Conservation (phyloP, 345 rosid genomes). For the Rhodomyrtus tomentosa region DNA sequence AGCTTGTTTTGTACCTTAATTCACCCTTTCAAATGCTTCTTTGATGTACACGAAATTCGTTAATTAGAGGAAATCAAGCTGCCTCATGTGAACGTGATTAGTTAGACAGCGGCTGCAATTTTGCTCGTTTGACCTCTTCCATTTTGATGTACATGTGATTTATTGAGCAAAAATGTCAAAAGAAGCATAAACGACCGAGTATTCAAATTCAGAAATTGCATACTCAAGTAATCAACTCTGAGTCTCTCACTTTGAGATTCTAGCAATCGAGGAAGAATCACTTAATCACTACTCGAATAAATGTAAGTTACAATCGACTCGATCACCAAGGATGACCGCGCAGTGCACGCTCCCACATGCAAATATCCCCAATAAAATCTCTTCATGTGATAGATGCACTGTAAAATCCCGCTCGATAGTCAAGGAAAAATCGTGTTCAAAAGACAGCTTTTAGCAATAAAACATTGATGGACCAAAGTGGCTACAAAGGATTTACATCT, state of each 20-base stretch:
- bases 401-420: background rate
- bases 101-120: background rate
- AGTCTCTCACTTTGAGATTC: background rate
- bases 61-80: background rate
- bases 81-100: background rate
- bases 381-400: background rate
- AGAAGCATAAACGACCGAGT: background rate
- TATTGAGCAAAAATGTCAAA: too few species aligned
- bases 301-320: background rate
- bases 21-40: background rate
- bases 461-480: background rate
- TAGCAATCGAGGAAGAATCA: background rate
- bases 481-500: background rate
- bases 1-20: background rate
- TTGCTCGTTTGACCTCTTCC: background rate
- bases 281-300: background rate
- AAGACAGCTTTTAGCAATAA: background rate
- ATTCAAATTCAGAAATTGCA: background rate
- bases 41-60: background rate
- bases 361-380: background rate
- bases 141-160: too few species aligned
- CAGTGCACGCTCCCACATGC: background rate
- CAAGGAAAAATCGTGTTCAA: background rate
- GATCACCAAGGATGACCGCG: background rate
- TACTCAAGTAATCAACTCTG: background rate